Conservation (phyloP, 108 stramenopile species). For the Craspedostauros australis region DNA sequence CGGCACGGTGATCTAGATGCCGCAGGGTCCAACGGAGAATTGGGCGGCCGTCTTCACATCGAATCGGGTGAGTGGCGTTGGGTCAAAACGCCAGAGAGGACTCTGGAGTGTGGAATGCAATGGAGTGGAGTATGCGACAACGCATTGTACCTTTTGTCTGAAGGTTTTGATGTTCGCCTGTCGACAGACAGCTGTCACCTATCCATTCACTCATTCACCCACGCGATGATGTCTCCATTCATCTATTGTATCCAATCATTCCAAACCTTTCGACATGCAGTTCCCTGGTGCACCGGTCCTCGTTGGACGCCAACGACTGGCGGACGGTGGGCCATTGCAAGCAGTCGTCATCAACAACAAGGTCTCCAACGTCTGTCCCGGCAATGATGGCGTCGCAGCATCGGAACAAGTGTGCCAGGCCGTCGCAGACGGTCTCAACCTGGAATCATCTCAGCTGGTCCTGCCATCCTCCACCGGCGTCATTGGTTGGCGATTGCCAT, state of each 20-base stretch:
- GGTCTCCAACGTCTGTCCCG: slow-evolving; percentile 92
- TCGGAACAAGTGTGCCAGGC: slow-evolving; percentile 83
- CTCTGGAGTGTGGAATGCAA: no score
- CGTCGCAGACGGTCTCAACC: slow-evolving; percentile 67
- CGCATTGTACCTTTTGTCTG: no score
- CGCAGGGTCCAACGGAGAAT: slow-evolving; percentile 77
- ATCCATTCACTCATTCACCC: no score
- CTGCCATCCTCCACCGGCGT: slow-evolving; percentile 93
- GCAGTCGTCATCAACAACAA: slow-evolving; percentile 95
- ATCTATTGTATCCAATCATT: no score
- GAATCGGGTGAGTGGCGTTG: slow-evolving; percentile 63
- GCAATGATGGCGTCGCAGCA: slow-evolving; percentile 82
- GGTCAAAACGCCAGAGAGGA: no score
- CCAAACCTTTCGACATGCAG: no score
- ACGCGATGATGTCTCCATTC: no score
- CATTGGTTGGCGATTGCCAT: slow-evolving; percentile 97
- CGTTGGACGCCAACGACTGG: slow-evolving; percentile 78
- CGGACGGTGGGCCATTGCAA: slow-evolving; percentile 70
- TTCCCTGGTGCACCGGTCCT: slow-evolving; percentile 93
- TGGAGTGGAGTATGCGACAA: no score
- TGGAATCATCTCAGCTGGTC: slow-evolving; percentile 64
- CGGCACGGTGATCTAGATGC: slow-evolving; percentile 78
- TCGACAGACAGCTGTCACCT: no score
- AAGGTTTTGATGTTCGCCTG: no score
- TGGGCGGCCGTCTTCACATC: slow-evolving; percentile 85